Base-by-base conservation (phyloP, 805 yeast genomes). In the Ogataea degrootiae region DNA sequence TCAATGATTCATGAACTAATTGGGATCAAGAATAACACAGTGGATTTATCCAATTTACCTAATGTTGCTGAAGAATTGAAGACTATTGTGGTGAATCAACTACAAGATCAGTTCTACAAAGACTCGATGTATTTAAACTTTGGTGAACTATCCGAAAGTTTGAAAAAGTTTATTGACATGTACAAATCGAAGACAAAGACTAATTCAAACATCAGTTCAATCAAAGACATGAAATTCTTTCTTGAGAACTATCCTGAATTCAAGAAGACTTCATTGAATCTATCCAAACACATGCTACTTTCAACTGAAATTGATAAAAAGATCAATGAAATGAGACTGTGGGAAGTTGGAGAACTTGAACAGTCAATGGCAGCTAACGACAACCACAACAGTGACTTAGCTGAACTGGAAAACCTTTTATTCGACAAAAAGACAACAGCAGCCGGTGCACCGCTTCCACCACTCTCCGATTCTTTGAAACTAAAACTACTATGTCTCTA, bases 1-100 rank as follows among this genome's bases (percentile, higher is more conserved):
- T 87, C 97, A 2, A 92, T 94, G 98, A 88, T 94, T 16, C 96
- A 92, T 63, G 98, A 95, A 63, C 75, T 90, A 21, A 71, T 94
- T 31, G 96, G 92, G 2, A 87, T 94, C 49, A 70, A 74, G 34
- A 85, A 89, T 60, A 92, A 94, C 57, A 77, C 91, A 2, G 96
- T 89, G 4, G 85, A 81, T 55, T 64, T 91, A 34, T 71, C 83
- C 0, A 58, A 66, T 1, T 74, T 79, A 1, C 77, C 85, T 1
- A 80, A 76, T 54, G 68, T 81, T 49, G 66, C 81, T 51, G 60
- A 76, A n/a, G 87, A 83, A 38, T 67, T 84, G 50, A 66, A 71
- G 46, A 84, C 84, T 47, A 77, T 85, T n/a, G 85, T 78, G 29
- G 75, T 79, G 63, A 83, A 80, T 50, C 75, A 78, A 52, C 82